phyloP scores from a whole-genome alignment of 2,329 filamentous ascomycete genomes.

The Ophiostoma himal-ulmi region DNA sequence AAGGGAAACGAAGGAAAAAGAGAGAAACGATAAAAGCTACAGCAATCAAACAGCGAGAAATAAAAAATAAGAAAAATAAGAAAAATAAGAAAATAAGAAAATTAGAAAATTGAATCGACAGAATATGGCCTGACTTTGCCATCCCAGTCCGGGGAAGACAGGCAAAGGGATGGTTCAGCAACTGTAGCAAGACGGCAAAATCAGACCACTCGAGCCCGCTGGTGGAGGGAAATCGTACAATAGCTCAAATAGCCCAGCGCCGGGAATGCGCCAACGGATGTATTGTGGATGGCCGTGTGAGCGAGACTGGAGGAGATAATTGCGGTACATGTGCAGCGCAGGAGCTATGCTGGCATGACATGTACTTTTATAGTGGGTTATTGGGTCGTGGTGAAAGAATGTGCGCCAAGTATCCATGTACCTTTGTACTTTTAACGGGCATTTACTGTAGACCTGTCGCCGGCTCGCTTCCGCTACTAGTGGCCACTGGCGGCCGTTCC shows the following conservation, averaged over 20 bases:
- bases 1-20: neutral
- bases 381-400: neutral
- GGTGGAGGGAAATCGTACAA: slow-evolving; percentile 27
- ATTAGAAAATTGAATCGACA: slow-evolving; percentile 20
- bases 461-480: slow-evolving; percentile 6
- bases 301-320: neutral
- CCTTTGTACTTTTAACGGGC: neutral
- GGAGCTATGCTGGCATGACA: neutral
- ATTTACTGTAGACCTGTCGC: neutral
- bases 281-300: slow-evolving; percentile 17
- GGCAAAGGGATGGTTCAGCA: slow-evolving; percentile 23
- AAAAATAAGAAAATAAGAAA: neutral
- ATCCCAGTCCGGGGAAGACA: slow-evolving; percentile 24
- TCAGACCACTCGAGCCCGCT: slow-evolving; percentile 26
- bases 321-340: neutral
- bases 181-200: slow-evolving; percentile 25
- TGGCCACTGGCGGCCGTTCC: neutral
- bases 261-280: slow-evolving; percentile 22
- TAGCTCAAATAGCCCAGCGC: slow-evolving; percentile 21
- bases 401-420: slow-evolving; percentile 2
- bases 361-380: neutral
- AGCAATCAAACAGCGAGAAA: neutral
- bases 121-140: slow-evolving; percentile 27
- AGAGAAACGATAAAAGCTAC: neutral
- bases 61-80: neutral